Base-by-base conservation (phyloP, 2,329 filamentous ascomycete species). In the Aspergillus sclerotialis region DNA sequence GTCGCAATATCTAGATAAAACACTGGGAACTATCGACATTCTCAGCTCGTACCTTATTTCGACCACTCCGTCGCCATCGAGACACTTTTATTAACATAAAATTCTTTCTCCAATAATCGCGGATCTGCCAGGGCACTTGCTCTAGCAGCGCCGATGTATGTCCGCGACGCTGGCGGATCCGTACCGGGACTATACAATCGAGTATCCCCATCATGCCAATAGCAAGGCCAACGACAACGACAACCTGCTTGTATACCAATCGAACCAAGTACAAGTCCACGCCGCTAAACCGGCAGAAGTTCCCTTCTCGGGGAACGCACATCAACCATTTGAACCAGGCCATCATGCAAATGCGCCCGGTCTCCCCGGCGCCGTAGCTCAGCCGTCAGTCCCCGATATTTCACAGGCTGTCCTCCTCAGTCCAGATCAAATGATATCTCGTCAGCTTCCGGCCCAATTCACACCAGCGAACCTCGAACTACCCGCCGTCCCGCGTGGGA, bases 171-270 rank as follows among this genome's bases (percentile, higher is more conserved):
- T 83, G 76, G 78, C 78, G 73, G 73, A 76, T 73, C 78, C 80
- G 65, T 85, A 84, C 71, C 76, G 78, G 73, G 76, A 80, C 70
- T 82, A 82, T 72, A 76, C 81, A 75, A 78, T 84, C 73, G 77
- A 82, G 62, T 84, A 83, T 69, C 73, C 78, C 67, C 69, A 77
- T 61, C 80, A 82, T 68, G 75, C 73, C 57, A 72, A 72, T 65
- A 75, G 80, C 69, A 66, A 77, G 67, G 72, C 72, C 64, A 72
- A 76, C 60, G 77, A 80, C 61, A 72, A 70, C 60, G 76, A 82
- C 58, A 70, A 73, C 59, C 69, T 76, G 57, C 75, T 81, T 60
- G 65, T 73, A 50, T 84, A 82, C 66, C 75, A 78, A 54, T 53
- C 72, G 48, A 56, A 52, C 32, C 59, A 63, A 30, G 50, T 56